phyloP scores from a whole-genome alignment of 257 asterid species.

The Solanum sejunctum region DNA sequence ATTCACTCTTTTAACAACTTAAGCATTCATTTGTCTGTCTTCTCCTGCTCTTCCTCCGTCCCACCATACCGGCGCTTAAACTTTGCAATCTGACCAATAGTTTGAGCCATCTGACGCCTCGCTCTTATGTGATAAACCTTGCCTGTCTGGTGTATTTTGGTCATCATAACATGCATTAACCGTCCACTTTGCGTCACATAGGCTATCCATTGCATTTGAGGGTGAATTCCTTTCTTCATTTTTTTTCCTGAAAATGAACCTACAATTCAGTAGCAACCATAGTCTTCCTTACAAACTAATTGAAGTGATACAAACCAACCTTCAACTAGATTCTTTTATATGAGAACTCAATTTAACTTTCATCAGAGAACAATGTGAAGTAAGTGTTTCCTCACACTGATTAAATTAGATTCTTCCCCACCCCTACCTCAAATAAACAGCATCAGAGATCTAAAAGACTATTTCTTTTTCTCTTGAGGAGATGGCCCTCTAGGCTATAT shows the following conservation, averaged over 20 bases:
- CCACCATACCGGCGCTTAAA: slow-evolving; percentile 54
- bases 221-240: slow-evolving; percentile 69
- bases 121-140: slow-evolving; percentile 63
- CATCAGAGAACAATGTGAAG: neutral
- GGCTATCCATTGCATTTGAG: slow-evolving; percentile 70
- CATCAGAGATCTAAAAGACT: neutral
- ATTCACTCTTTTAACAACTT: neutral
- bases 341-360: neutral
- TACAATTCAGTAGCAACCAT: neutral
- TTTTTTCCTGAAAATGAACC: slow-evolving; percentile 9
- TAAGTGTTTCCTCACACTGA: neutral
- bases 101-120: slow-evolving; percentile 59
- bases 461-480: neutral
- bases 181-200: slow-evolving; percentile 66
- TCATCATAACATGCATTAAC: slow-evolving; percentile 49
- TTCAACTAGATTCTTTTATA: neutral
- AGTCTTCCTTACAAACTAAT: neutral
- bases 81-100: slow-evolving; percentile 61
- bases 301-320: neutral
- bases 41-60: slow-evolving; percentile 24
- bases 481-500: neutral
- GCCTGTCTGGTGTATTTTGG: slow-evolving; percentile 50
- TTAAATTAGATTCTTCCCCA: neutral
- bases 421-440: too few species aligned
- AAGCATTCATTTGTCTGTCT: slow-evolving; percentile 11